Conservation (phyloP, 192 early-diverging fungal species). For the Nowakowskiella sp. region DNA sequence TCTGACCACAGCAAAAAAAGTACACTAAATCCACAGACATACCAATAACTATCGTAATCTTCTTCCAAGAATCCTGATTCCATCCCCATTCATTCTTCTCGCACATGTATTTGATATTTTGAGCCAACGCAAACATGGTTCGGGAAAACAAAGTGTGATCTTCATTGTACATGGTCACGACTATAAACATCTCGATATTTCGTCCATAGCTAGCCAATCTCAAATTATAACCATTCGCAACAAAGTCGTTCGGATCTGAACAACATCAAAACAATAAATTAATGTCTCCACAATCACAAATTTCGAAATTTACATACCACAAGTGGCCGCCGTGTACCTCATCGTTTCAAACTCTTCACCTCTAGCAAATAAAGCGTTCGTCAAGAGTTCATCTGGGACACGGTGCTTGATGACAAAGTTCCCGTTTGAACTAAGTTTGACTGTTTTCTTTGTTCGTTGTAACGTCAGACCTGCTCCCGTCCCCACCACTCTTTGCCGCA, state of each 20-base stretch:
- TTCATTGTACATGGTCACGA: slow-evolving; percentile 69
- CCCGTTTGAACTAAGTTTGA: slow-evolving; percentile 19
- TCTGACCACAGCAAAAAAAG: too few relatives aligned
- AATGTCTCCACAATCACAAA: too few relatives aligned
- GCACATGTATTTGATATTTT: slow-evolving; percentile 1
- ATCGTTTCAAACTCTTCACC: background rate
- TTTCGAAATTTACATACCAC: too few relatives aligned
- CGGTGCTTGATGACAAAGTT: slow-evolving; percentile 19
- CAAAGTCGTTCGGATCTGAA: background rate
- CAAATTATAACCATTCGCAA: background rate
- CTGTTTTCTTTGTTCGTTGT: slow-evolving; percentile 11
- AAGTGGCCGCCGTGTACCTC: background rate
- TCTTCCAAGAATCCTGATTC: background rate
- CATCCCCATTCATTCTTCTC: background rate
- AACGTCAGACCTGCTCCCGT: too few relatives aligned
- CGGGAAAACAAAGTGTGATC: background rate
- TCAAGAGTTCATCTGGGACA: background rate
- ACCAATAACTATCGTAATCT: background rate
- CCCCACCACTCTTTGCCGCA: too few relatives aligned
- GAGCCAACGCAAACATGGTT: background rate
- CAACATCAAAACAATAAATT: too few relatives aligned
- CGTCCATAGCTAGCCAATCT: slow-evolving; percentile 30
- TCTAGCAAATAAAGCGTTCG: background rate
- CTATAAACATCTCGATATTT: slow-evolving; percentile 71
- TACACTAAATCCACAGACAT: too few relatives aligned